These are phyloP conservation scores for Trametopsis cervina DNA, from an alignment of 768 basidiomycete genomes.

Conservation along the genomic window DNA sequence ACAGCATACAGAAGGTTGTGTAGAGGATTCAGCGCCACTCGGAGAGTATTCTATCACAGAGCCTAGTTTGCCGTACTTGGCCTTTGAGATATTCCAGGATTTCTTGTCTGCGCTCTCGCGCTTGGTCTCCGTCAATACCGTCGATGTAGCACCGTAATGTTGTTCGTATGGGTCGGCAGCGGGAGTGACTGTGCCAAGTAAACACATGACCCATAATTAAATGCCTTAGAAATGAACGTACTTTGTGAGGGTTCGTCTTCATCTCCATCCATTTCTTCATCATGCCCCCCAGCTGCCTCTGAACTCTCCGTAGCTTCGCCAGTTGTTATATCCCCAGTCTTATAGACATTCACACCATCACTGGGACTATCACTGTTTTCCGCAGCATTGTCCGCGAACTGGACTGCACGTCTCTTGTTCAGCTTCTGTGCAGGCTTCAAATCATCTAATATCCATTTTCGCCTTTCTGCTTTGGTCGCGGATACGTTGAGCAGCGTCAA, in stretches of 20 bases:
- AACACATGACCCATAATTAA: background rate
- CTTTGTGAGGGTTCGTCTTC: constrained; percentile 10
- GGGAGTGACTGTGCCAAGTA: too few relatives aligned
- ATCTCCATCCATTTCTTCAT: constrained; percentile 13
- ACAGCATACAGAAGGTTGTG: too few relatives aligned
- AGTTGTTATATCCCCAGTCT: background rate
- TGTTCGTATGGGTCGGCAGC: constrained; percentile 50
- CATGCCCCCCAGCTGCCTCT: constrained; percentile 16
- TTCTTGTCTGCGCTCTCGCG: constrained; percentile 46
- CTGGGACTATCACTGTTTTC: background rate
- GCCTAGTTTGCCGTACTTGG: constrained; percentile 53
- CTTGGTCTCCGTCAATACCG: constrained; percentile 40
- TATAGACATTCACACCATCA: background rate
- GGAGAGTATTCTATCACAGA: constrained; percentile 43
- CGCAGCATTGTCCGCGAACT: constrained; percentile 20
- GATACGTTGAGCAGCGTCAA: constrained; percentile 88
- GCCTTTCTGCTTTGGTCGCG: constrained; percentile 62
- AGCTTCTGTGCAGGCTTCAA: constrained; percentile 45
- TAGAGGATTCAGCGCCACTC: constrained; percentile 5
- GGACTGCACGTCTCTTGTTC: constrained; percentile 54
- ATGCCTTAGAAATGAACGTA: background rate
- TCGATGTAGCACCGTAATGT: constrained; percentile 64
- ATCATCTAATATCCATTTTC: constrained; percentile 34
- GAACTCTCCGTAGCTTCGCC: constrained; percentile 14
- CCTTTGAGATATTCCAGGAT: constrained; percentile 48